A percentile compares a stretch with the other conserved stretches of the same genome.
phyloP scores from a whole-genome alignment of 495 filamentous ascomycete species.

The Tuber borchii region DNA sequence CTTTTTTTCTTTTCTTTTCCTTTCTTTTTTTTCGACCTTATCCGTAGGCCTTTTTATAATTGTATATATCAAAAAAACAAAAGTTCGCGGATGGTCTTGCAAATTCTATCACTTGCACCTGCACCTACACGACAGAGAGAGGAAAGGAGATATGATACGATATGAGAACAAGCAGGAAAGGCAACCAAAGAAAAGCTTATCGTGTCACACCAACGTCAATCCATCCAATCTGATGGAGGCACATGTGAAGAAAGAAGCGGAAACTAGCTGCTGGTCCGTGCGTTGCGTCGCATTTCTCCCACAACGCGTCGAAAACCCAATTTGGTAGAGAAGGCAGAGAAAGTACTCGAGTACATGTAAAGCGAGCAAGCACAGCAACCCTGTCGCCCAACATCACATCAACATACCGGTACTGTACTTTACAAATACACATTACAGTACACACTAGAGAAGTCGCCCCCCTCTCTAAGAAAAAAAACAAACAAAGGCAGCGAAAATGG shows the following conservation, averaged over 20 bases:
- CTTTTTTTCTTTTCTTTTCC: neutral
- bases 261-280: neutral
- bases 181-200: neutral
- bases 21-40: neutral
- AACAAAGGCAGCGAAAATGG: constrained; percentile 11
- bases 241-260: neutral
- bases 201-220: neutral
- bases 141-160: no score
- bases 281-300: neutral
- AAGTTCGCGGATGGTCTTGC: neutral
- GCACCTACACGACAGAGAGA: neutral
- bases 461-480: no score
- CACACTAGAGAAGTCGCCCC: neutral
- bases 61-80: neutral
- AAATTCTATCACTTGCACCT: constrained; percentile 1
- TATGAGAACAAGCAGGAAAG: neutral
- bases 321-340: no score
- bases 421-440: neutral
- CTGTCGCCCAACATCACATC: neutral
- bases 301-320: neutral
- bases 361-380: neutral
- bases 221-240: neutral
- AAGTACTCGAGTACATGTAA: no score
- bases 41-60: neutral
- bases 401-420: neutral